Percentiles rank a stretch among this genome's conserved stretches.
Evolutionary conservation across 176 grass and related monocot species (phyloP).

Genomic region (Calamus simplicifolius): DNA sequence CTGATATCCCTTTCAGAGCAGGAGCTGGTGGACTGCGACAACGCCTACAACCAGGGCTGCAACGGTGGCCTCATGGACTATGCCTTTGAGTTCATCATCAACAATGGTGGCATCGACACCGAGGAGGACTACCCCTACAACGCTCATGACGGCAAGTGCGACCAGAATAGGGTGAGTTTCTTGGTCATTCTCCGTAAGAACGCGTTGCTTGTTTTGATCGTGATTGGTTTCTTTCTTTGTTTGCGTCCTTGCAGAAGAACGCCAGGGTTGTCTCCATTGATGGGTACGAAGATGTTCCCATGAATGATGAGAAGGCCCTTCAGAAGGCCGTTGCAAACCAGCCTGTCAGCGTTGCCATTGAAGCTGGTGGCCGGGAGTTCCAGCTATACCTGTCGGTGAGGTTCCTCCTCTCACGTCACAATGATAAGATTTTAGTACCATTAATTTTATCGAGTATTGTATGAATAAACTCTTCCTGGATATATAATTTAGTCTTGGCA

Average conservation of each 20-base stretch:
- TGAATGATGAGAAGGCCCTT: constrained; percentile 10
- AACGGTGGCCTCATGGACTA: constrained; percentile 18
- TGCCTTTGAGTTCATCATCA: constrained; percentile 13
- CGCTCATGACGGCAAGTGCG: not conserved
- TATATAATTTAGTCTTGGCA: no score
- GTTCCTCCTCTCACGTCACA: no score
- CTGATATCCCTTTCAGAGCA: constrained; percentile 4
- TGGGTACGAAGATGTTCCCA: constrained; percentile 8
- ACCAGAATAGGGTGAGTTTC: not conserved
- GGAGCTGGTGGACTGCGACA: constrained; percentile 13
- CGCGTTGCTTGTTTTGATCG: no score
- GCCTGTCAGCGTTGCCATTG: constrained; percentile 14
- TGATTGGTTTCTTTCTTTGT: no score
- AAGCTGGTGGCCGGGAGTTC: constrained; percentile 17
- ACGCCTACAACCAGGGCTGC: constrained; percentile 16
- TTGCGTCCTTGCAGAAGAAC: constrained; percentile 6
- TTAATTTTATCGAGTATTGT: no score
- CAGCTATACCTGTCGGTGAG: constrained; percentile 11
- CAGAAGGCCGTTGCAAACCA: constrained; percentile 13
- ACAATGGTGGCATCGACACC: constrained; percentile 7
- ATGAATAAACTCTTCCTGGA: no score
- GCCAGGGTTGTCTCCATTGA: constrained; percentile 5
- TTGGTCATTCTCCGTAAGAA: no score
- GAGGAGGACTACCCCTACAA: constrained; percentile 13
- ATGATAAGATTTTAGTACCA: no score